phyloP scores from a whole-genome alignment of 192 early-diverging fungal genomes.

The Mortierella antarctica region DNA sequence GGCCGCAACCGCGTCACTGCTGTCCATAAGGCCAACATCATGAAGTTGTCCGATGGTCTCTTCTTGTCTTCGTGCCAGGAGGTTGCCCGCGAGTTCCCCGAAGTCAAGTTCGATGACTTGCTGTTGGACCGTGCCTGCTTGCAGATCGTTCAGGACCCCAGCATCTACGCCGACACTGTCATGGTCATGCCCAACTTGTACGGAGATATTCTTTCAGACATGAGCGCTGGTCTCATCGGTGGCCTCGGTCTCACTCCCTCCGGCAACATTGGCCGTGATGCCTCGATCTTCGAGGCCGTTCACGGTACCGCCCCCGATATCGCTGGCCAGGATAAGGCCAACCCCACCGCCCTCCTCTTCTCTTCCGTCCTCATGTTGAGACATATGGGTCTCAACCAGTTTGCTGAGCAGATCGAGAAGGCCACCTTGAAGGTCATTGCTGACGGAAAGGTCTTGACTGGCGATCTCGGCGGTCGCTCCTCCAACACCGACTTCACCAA shows the following conservation, averaged over 20 bases:
- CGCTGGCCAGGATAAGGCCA: conserved; percentile 80
- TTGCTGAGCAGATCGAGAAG: conserved; percentile 87
- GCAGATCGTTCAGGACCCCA: conserved; percentile 94
- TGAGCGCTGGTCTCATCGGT: conserved; percentile 98
- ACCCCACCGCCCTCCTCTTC: conserved; percentile 80
- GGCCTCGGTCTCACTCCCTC: conserved; percentile 98
- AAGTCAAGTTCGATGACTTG: conserved; percentile 91
- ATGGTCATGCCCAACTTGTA: conserved; percentile 99
- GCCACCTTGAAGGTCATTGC: conserved; percentile 96
- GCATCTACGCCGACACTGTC: conserved; percentile 89
- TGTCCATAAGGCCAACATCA: conserved; percentile 98
- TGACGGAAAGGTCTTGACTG: conserved; percentile 88
- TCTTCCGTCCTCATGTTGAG: conserved; percentile 98
- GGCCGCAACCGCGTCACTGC: conserved; percentile 95
- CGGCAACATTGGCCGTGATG: conserved; percentile 98
- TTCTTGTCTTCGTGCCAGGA: conserved; percentile 94
- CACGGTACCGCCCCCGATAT: conserved; percentile 98
- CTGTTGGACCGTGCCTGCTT: conserved; percentile 93
- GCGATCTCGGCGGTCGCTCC: conserved; percentile 89
- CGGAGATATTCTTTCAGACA: conserved; percentile 98
- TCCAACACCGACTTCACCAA: conserved; percentile 88
- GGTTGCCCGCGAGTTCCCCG: conserved; percentile 91
- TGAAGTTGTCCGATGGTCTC: conserved; percentile 97
- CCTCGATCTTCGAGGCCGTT: conserved; percentile 97
- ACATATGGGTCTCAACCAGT: conserved; percentile 89